A percentile compares a stretch with the other conserved stretches of the same genome.
phyloP scores from a whole-genome alignment of 768 basidiomycete genomes.

The Suillus subaureus region DNA sequence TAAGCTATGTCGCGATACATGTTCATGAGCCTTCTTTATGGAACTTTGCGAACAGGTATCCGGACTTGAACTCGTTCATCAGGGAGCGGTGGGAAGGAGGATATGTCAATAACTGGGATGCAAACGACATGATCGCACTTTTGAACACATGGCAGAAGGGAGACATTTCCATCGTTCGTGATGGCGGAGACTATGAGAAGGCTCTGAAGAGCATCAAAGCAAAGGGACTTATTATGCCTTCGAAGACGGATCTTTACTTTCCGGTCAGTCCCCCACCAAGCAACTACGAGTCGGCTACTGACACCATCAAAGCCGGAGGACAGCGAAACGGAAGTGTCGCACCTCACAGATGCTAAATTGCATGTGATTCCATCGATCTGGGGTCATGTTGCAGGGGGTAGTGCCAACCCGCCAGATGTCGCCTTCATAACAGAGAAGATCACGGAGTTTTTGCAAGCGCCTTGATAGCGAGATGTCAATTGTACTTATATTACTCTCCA shows the following conservation, averaged over 20 bases:
- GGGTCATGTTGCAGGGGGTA: constrained; percentile 60
- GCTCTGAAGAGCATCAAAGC: constrained; percentile 48
- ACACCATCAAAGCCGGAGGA: constrained; percentile 50
- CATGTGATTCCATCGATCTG: constrained; percentile 57
- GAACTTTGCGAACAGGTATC: constrained; percentile 36
- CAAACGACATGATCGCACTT: constrained; percentile 55
- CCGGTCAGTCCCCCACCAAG: constrained; percentile 38
- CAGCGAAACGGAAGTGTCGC: constrained; percentile 48
- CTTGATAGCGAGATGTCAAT: background rate
- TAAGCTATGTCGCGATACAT: constrained; percentile 23
- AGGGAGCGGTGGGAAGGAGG: constrained; percentile 53
- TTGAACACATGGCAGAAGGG: constrained; percentile 54
- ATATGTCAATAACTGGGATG: constrained; percentile 50
- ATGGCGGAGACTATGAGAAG: constrained; percentile 46
- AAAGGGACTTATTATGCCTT: constrained; percentile 59
- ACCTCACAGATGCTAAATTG: constrained; percentile 45
- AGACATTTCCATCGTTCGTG: constrained; percentile 49
- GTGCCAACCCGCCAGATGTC: constrained; percentile 40
- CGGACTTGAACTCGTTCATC: constrained; percentile 50
- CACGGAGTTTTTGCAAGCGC: constrained; percentile 42
- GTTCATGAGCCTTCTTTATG: background rate
- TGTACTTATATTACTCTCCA: background rate
- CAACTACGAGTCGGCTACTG: background rate
- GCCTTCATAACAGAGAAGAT: constrained; percentile 45
- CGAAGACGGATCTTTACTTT: constrained; percentile 63